Evolutionary conservation across 2,329 filamentous ascomycete species (phyloP).

Genomic region (Trichocomaceae sp.): DNA sequence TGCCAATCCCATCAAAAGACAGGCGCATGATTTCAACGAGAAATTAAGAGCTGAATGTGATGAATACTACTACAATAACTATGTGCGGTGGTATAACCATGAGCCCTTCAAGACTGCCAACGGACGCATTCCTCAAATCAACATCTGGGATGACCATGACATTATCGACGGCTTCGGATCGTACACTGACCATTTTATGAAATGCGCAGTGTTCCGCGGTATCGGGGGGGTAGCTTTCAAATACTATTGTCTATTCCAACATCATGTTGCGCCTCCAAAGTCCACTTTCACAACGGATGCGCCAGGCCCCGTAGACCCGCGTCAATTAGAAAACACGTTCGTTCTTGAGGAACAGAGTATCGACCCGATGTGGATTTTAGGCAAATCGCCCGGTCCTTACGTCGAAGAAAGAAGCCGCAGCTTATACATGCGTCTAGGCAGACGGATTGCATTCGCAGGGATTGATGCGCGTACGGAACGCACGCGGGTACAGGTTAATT

Average conservation of each 20-base stretch:
- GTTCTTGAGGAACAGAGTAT: conserved; percentile 54
- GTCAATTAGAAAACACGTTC: conserved; percentile 67
- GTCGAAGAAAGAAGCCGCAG: conserved; percentile 56
- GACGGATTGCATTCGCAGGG: conserved; percentile 58
- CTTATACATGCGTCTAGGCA: conserved; percentile 58
- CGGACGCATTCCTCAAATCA: conserved; percentile 57
- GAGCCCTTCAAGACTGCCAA: conserved; percentile 55
- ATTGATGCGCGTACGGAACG: conserved; percentile 62
- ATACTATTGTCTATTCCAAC: conserved; percentile 61
- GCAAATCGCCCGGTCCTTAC: conserved; percentile 62
- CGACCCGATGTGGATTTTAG: conserved; percentile 72
- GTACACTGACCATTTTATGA: conserved; percentile 63
- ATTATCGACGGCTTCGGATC: conserved; percentile 63
- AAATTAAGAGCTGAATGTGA: conserved; percentile 54
- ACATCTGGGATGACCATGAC: conserved; percentile 61
- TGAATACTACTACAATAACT: conserved; percentile 57
- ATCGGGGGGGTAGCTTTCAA: conserved; percentile 55
- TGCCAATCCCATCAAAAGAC: conserved; percentile 53
- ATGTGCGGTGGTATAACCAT: conserved; percentile 62
- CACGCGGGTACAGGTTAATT: conserved; percentile 90
- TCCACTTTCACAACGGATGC: conserved; percentile 80
- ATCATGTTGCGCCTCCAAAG: conserved; percentile 74
- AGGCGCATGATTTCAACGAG: conserved; percentile 59
- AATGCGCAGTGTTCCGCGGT: conserved; percentile 57
- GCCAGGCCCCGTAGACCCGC: conserved; percentile 53